These are phyloP conservation scores for Firmiana major DNA, from an alignment of 345 rosid genomes.

Conservation along the genomic window DNA sequence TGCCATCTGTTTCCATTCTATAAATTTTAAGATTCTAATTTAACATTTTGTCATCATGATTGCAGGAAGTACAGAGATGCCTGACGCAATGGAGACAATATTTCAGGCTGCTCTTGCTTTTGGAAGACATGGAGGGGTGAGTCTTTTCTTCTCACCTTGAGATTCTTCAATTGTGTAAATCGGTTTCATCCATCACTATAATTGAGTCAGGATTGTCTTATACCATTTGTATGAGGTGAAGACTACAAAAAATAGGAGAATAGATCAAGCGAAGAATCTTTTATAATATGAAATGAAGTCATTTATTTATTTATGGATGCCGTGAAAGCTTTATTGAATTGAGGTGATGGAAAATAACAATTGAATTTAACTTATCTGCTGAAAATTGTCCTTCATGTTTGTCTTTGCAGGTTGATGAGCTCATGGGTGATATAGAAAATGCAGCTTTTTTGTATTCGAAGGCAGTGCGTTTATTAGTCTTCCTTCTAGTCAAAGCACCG, in stretches of 20 bases:
- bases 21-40: conserved; percentile 13
- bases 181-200: conserved; percentile 5
- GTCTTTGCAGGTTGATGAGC: conserved; percentile 61
- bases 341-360: neutral
- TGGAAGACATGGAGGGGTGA: conserved; percentile 80
- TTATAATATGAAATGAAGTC: neutral
- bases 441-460: conserved; percentile 62
- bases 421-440: conserved; percentile 60
- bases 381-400: neutral
- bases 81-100: conserved; percentile 94
- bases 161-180: neutral
- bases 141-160: conserved; percentile 24
- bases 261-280: neutral
- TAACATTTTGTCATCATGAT: conserved; percentile 12
- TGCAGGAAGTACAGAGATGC: conserved; percentile 77
- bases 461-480: conserved; percentile 69
- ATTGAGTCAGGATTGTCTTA: neutral
- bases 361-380: neutral
- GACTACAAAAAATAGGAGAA: neutral
- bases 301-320: neutral
- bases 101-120: conserved; percentile 83
- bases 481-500: conserved; percentile 90
- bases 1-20: neutral
- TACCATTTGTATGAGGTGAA: neutral
- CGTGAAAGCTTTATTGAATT: neutral